Evolutionary conservation across 352 stramenopile genomes (phyloP).

Genomic region (Globisporangium radiosum): DNA sequence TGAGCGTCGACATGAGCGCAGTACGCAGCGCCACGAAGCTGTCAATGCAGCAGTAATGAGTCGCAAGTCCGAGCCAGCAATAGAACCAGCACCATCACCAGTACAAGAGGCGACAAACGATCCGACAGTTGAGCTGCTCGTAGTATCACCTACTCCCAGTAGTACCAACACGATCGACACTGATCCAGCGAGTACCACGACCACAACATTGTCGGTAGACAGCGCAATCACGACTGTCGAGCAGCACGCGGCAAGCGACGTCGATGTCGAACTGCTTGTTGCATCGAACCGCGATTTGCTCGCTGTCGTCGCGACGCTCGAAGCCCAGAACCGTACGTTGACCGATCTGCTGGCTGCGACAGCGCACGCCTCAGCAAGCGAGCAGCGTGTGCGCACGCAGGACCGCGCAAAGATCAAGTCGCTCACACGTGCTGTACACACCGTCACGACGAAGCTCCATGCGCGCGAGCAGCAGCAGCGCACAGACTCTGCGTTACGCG

Average conservation of each 20-base stretch:
- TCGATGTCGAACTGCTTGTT: neutral
- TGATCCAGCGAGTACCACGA: neutral
- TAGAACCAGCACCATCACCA: too few relatives aligned
- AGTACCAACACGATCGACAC: neutral
- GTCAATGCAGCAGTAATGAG: too few relatives aligned
- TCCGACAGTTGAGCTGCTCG: neutral
- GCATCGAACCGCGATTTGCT: neutral
- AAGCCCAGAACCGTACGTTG: neutral
- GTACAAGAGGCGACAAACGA: neutral
- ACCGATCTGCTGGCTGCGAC: neutral
- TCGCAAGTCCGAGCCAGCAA: too few relatives aligned
- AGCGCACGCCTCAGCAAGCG: neutral
- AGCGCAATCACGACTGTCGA: neutral
- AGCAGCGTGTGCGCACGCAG: neutral
- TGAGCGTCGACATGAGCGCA: neutral
- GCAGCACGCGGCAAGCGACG: too few relatives aligned
- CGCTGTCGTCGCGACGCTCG: neutral
- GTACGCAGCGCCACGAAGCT: neutral
- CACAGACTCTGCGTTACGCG: too few relatives aligned
- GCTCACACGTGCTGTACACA: too few relatives aligned
- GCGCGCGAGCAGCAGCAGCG: too few relatives aligned
- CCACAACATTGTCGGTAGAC: neutral
- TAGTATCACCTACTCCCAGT: neutral
- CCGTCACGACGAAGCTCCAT: too few relatives aligned
- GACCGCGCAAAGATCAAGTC: neutral